Percentiles rank a stretch among this genome's conserved stretches.
Conservation (phyloP, 2,329 filamentous ascomycete species). For the Sclerotinia spermophila region DNA sequence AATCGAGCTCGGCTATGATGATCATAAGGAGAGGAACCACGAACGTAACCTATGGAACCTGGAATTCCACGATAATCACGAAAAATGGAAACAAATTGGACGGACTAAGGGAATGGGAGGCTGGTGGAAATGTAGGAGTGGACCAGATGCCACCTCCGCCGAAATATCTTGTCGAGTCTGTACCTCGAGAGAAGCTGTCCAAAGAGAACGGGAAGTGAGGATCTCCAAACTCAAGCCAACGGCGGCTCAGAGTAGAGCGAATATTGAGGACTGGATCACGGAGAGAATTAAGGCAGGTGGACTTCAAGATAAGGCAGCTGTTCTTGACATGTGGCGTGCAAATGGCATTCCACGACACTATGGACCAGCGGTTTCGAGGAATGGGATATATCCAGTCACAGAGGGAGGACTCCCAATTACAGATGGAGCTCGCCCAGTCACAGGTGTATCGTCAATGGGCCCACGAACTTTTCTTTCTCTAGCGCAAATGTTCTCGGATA, state of each 20-base stretch:
- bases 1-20: slow-evolving; percentile 19
- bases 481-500: slow-evolving; percentile 4
- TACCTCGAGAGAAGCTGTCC: neutral
- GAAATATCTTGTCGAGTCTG: slow-evolving; percentile 27
- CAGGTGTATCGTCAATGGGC: neutral
- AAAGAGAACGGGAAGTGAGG: neutral
- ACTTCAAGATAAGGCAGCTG: slow-evolving; percentile 4
- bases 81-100: slow-evolving; percentile 28
- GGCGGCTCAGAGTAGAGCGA: neutral
- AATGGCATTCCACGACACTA: slow-evolving; percentile 10
- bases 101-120: slow-evolving; percentile 22
- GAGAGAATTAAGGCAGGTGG: neutral
- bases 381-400: neutral
- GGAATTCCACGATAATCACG: slow-evolving; percentile 29
- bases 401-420: neutral
- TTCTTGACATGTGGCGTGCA: neutral
- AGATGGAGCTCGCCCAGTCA: neutral
- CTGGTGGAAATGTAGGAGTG: slow-evolving; percentile 34
- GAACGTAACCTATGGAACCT: slow-evolving; percentile 24
- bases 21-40: slow-evolving; percentile 7
- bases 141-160: slow-evolving; percentile 20
- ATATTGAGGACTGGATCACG: slow-evolving; percentile 10
- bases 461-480: neutral
- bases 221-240: neutral
- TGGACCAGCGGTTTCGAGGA: neutral